Conservation (phyloP, 148 eudicot species). For the Arctostaphylos glauca region DNA sequence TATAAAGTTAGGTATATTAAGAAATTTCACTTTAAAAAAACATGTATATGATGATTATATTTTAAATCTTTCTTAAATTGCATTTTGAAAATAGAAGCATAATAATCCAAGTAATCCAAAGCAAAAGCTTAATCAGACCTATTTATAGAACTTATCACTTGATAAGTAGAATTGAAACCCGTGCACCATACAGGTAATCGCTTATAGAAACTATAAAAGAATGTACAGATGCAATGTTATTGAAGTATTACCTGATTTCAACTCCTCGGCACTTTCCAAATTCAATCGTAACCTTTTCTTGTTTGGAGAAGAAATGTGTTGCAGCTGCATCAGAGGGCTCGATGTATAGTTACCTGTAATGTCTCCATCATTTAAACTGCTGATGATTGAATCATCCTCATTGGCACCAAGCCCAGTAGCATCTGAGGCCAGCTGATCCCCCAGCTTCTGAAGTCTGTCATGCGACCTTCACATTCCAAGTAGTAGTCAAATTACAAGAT, state of each 20-base stretch:
- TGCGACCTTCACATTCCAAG: conserved; percentile 59
- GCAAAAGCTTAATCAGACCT: no score
- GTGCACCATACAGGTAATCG: no score
- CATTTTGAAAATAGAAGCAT: no score
- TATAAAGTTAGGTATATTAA: no score
- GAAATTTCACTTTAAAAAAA: no score
- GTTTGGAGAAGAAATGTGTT: conserved; percentile 35
- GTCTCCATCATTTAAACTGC: conserved; percentile 55
- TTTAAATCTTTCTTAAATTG: no score
- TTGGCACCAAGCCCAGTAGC: conserved; percentile 31
- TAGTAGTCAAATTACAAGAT: conserved; percentile 1
- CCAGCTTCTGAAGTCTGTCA: conserved; percentile 64
- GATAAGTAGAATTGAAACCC: no score
- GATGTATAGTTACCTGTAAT: conserved; percentile 23
- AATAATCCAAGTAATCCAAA: no score
- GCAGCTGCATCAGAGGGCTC: conserved; percentile 24
- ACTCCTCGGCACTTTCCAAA: conserved; percentile 35
- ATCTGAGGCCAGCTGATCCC: conserved; percentile 65
- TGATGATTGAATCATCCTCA: conserved; percentile 51
- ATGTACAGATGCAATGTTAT: neutral
- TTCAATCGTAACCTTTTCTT: conserved; percentile 39
- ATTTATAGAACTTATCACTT: no score
- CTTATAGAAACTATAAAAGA: neutral
- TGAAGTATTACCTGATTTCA: conserved; percentile 46
- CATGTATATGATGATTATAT: no score